Evolutionary conservation across 805 yeast species (phyloP), one percentile per base, ranked within the genome.

Genomic region (Candida saitoana): DNA sequence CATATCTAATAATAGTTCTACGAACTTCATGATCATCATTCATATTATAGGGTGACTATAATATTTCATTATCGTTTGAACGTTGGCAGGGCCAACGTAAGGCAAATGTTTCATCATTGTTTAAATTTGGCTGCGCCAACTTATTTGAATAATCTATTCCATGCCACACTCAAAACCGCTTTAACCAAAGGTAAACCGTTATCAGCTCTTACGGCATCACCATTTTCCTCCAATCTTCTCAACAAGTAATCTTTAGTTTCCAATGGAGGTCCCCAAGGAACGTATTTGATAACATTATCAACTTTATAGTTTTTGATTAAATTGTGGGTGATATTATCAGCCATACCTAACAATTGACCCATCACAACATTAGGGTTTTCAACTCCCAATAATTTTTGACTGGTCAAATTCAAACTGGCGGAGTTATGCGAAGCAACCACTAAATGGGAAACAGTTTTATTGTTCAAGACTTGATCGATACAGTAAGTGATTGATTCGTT

Each of bases 241-340:
- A 82, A 70, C 47, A 90, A 67, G 59, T 90, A 90, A 52, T 87
- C 96, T 68, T 87, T 88, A 44, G 96, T 89, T 67, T 91, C 97
- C 51, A 79, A 66, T 42, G 96, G 95, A 25, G 97, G 97, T 7
- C 97, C 97, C 97, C 97, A 90, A 14, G 97, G 95, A 48, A 90
- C 96, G 60, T 91, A 90, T 67, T 91, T 91, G 66, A 91, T 82
- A 41, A 90, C 82, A 56, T 87, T 87, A 47, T 74, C 79, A 35
- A 78, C 85, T 35, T 77, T 72, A 50, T 84, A 78, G 36, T 80
- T 71, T 32, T 73, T 65, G 43, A 87, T 78, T 55, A 90, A 73
- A 51, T 85, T 87, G 59, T 76, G 74, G 18, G 96, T 87, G 46
- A 87, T 77, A 55, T 84, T 83, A 63, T 90, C 98, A 39, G 96